Base-by-base conservation (phyloP, 148 eudicot genomes). In the Fagopyrum homotropicum region DNA sequence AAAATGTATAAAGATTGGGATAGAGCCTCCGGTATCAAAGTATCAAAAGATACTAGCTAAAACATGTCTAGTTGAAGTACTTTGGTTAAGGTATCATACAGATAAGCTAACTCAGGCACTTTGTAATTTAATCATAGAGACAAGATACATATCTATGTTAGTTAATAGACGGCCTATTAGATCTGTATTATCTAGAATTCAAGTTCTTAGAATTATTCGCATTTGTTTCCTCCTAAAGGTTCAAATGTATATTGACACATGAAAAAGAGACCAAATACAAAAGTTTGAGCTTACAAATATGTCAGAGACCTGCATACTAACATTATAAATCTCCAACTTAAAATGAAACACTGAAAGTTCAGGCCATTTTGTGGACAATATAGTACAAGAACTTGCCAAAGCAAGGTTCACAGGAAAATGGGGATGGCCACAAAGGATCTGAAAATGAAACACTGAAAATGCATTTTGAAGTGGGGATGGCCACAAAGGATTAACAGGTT, bases 351-450 rank as follows among this genome's bases (percentile, higher is more conserved):
- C 29, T 57, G 22, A 26, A 57, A 19, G 30, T 66, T 43, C 19
- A 66, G 19, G 71, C 19, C 71, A 66, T 14, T 66, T 66, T 66
- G 70, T 40, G 71, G 47, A 43, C 46, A 40, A 35, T 35, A 35
- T 35, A 35, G 47, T 66, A 6, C 71, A 66, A 66, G 19, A 66
- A 15, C 19, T 9, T 43, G 17, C 19, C 30, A 63, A 61, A 63
- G 43, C 47, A 15, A 43, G 40, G 66, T 60, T 60, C 12, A 0
- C 1, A 3, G 9, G 19, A 66, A 40, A 14, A 45, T 14, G 47
- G 46, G 46, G 10, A 60, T 60, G 66, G 4, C 7, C 12, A 14
- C 2, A 60, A 22, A 26, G 40, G 40, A 16, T 55, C 26, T 22
- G 26, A 22, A 22, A 22, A 22, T 22, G 26, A 22, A 22, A 22